Conservation (phyloP, 2,329 filamentous ascomycete genomes). For the Epichloe glyceriae region DNA sequence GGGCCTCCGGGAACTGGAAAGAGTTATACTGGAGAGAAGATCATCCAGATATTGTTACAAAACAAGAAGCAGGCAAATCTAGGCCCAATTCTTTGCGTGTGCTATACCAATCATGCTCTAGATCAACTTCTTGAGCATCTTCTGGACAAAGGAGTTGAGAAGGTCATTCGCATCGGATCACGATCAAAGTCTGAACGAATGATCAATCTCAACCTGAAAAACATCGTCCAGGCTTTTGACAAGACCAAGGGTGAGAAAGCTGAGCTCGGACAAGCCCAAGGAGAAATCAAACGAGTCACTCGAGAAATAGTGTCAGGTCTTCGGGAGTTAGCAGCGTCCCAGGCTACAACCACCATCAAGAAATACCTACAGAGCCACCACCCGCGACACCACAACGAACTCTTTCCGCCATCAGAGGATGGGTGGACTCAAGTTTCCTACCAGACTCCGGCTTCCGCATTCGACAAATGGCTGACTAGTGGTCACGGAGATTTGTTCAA, state of each 20-base stretch:
- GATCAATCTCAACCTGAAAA: slow-evolving; percentile 34
- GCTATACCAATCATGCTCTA: slow-evolving; percentile 37
- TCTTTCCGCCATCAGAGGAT: neutral
- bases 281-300: neutral
- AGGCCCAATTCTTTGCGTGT: slow-evolving; percentile 38
- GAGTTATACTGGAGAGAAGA: slow-evolving; percentile 42
- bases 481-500: neutral
- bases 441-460: neutral
- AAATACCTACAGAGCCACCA: neutral
- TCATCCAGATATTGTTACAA: slow-evolving; percentile 42
- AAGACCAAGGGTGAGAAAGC: slow-evolving; percentile 28
- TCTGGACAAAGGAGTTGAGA: slow-evolving; percentile 28
- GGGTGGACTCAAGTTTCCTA: neutral
- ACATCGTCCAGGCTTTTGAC: slow-evolving; percentile 16
- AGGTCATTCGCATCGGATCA: slow-evolving; percentile 50
- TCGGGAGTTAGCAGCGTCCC: neutral
- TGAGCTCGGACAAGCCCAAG: slow-evolving; percentile 11
- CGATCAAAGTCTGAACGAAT: slow-evolving; percentile 42
- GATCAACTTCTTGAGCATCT: slow-evolving; percentile 50
- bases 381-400: neutral
- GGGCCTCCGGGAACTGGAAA: slow-evolving; percentile 63
- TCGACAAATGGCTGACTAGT: neutral
- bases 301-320: neutral
- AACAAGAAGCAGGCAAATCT: slow-evolving; percentile 26
- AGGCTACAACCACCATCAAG: neutral